These are phyloP conservation scores for Backusella tarrabulga DNA, from an alignment of 192 early-diverging fungal species.

Conservation along the genomic window DNA sequence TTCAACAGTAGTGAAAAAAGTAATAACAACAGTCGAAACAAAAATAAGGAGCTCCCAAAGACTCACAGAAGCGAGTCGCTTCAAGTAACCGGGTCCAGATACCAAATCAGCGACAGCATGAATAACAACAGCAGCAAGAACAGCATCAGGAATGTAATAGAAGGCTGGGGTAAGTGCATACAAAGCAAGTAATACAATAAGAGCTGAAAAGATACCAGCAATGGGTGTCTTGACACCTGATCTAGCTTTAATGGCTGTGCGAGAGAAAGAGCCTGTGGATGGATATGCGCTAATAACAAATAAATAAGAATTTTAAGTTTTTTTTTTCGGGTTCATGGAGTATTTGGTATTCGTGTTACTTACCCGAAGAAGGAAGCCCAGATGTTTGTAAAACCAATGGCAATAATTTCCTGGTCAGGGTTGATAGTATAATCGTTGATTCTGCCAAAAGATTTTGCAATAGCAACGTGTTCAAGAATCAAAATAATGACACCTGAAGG, in stretches of 20 bases:
- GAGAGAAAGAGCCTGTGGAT: constrained; percentile 93
- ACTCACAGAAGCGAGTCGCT: constrained; percentile 54
- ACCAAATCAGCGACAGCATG: constrained; percentile 84
- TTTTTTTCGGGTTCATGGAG: constrained; percentile 2
- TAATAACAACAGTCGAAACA: constrained; percentile 52
- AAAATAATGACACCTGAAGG: constrained; percentile 72
- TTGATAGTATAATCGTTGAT: constrained; percentile 79
- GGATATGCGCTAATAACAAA: constrained; percentile 60
- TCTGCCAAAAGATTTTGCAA: constrained; percentile 88
- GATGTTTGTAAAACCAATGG: constrained; percentile 86
- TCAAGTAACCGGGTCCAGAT: constrained; percentile 57
- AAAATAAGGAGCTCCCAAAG: constrained; percentile 60
- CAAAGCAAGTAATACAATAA: constrained; percentile 80
- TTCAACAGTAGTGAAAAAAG: constrained; percentile 61
- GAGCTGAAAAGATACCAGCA: constrained; percentile 78
- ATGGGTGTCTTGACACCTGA: constrained; percentile 86
- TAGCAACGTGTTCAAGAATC: constrained; percentile 90
- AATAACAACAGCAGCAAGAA: constrained; percentile 86
- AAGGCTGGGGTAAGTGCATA: constrained; percentile 83
- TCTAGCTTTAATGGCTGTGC: constrained; percentile 89
- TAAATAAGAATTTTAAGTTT: background rate
- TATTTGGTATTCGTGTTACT: background rate
- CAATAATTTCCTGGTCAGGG: constrained; percentile 89
- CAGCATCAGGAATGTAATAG: constrained; percentile 84
- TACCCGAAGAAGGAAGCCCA: constrained; percentile 82